phyloP scores from a whole-genome alignment of 1,139 yeast genomes.

The Meyerozyma elateridarum region DNA sequence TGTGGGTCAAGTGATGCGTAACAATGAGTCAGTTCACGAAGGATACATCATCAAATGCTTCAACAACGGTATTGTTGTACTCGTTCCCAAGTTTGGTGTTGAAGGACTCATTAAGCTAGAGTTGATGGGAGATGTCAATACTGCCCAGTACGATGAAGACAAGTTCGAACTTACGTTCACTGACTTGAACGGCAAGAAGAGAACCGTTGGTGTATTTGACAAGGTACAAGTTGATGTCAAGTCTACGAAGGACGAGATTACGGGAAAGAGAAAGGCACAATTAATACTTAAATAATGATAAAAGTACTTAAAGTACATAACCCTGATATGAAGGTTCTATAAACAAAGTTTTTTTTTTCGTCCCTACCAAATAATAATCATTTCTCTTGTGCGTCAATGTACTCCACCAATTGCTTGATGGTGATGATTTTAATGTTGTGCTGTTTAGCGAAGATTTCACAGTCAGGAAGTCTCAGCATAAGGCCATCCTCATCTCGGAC shows the following conservation, averaged over 20 bases:
- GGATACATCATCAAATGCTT: slow-evolving; percentile 92
- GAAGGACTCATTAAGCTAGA: slow-evolving; percentile 88
- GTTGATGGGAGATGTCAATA: slow-evolving; percentile 59
- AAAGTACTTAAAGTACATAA: too few relatives aligned
- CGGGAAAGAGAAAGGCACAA: slow-evolving; percentile 92
- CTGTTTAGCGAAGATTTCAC: slow-evolving; percentile 61
- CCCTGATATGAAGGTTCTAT: too few relatives aligned
- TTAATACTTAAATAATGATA: slow-evolving; percentile 50
- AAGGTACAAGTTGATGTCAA: slow-evolving; percentile 77
- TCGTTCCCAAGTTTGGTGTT: slow-evolving; percentile 96
- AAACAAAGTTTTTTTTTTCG: too few relatives aligned
- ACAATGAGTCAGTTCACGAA: slow-evolving; percentile 67
- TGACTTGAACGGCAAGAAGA: slow-evolving; percentile 36
- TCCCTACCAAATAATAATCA: too few relatives aligned
- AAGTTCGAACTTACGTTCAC: slow-evolving; percentile 62
- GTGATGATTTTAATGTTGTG: slow-evolving; percentile 70
- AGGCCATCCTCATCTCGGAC: slow-evolving; percentile 91
- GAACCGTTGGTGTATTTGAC: slow-evolving; percentile 73
- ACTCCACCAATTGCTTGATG: slow-evolving; percentile 68
- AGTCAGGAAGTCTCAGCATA: slow-evolving; percentile 93
- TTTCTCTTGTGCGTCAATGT: slow-evolving; percentile 31
- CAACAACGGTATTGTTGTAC: slow-evolving; percentile 89
- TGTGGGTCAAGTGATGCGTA: slow-evolving; percentile 95
- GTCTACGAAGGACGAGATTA: slow-evolving; percentile 76
- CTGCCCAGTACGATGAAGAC: slow-evolving; percentile 74